These are phyloP conservation scores for Paspalum vaginatum DNA, from an alignment of 176 grass and related monocot species.

Conservation along the genomic window DNA sequence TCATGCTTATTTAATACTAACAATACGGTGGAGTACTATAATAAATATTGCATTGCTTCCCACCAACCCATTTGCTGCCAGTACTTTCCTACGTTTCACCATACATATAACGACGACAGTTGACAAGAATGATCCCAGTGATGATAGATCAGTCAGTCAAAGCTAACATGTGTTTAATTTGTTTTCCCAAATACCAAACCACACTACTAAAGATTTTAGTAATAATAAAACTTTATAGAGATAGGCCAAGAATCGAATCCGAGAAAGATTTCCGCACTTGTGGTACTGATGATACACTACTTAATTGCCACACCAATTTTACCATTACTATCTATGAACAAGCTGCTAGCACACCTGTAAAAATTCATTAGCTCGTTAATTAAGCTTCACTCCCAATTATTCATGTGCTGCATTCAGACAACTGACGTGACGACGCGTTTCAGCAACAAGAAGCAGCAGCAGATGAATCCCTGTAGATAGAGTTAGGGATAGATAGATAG, in stretches of 20 bases:
- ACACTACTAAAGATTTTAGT: background rate
- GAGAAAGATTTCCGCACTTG: background rate
- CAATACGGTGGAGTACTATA: too few species aligned
- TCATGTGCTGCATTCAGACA: too few species aligned
- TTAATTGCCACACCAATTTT: background rate
- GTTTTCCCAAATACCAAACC: background rate
- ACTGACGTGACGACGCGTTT: too few species aligned
- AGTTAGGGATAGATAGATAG: too few species aligned
- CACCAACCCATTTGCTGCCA: background rate
- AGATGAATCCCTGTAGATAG: too few species aligned
- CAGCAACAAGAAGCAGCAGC: too few species aligned
- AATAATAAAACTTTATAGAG: background rate
- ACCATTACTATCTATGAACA: too few species aligned
- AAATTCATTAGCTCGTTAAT: too few species aligned
- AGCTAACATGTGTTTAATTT: background rate
- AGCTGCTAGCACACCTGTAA: too few species aligned
- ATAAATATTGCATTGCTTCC: background rate
- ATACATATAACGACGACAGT: background rate
- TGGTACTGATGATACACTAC: background rate
- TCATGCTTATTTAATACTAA: background rate
- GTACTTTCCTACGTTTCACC: background rate
- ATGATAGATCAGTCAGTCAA: background rate
- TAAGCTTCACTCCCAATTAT: too few species aligned
- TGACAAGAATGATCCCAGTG: background rate
- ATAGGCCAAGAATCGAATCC: background rate